A percentile compares a stretch with the other conserved stretches of the same genome.
phyloP scores from a whole-genome alignment of 768 basidiomycete species.

The Fomitopsis serialis region DNA sequence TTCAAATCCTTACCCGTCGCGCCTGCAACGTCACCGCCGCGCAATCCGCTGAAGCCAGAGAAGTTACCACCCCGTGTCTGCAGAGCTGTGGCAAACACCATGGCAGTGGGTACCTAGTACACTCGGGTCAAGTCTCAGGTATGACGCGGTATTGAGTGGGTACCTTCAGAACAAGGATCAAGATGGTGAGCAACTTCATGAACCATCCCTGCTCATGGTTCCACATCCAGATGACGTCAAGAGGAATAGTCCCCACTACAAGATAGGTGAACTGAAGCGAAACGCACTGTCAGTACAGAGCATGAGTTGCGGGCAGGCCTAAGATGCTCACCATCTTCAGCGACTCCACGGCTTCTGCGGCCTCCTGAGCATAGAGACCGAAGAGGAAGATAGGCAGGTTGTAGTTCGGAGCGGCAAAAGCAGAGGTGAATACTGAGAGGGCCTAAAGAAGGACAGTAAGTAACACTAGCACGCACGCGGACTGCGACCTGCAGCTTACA shows the following conservation, averaged over 20 bases:
- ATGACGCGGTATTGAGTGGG: background rate
- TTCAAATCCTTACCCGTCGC: slow-evolving; percentile 25
- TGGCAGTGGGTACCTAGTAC: slow-evolving; percentile 30
- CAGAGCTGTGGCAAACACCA: slow-evolving; percentile 28
- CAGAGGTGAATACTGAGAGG: slow-evolving; percentile 52
- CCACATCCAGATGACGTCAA: slow-evolving; percentile 69
- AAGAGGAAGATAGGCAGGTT: slow-evolving; percentile 84
- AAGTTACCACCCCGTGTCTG: slow-evolving; percentile 31
- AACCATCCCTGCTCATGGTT: slow-evolving; percentile 51
- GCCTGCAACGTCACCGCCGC: slow-evolving; percentile 27
- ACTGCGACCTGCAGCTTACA: slow-evolving; percentile 32
- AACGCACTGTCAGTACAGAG: no score
- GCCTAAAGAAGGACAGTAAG: slow-evolving; percentile 30
- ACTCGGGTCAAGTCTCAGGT: background rate
- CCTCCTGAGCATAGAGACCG: slow-evolving; percentile 69
- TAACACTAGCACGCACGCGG: background rate
- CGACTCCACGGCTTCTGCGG: slow-evolving; percentile 55
- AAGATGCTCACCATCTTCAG: slow-evolving; percentile 55
- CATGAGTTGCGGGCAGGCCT: no score
- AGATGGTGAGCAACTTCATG: slow-evolving; percentile 44
- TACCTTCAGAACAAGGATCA: slow-evolving; percentile 35
- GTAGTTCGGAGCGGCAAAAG: slow-evolving; percentile 60
- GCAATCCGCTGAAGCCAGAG: slow-evolving; percentile 24
- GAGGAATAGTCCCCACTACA: slow-evolving; percentile 53
- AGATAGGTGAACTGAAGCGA: slow-evolving; percentile 55